Evolutionary conservation across 257 asterid genomes (phyloP).

Genomic region (Solanum pennellii): DNA sequence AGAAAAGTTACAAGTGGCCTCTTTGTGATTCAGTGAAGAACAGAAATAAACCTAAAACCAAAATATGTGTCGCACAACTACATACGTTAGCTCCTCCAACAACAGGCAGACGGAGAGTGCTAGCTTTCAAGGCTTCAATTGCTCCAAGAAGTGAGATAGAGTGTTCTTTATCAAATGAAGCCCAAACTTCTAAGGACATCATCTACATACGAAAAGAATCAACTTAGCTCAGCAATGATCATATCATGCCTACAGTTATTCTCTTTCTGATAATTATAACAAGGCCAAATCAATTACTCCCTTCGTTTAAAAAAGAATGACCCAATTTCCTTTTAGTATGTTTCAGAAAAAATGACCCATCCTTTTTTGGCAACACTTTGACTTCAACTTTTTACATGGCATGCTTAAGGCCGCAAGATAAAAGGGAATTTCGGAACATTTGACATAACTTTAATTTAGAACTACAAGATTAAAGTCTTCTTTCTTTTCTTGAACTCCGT

Average conservation of each 20-base stretch:
- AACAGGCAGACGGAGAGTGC: slow-evolving; percentile 89
- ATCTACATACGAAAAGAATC: slow-evolving; percentile 25
- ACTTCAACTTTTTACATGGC: too few relatives aligned
- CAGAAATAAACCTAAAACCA: not conserved
- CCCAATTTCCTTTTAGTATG: too few relatives aligned
- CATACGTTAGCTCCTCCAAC: slow-evolving; percentile 76
- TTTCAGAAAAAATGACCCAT: too few relatives aligned
- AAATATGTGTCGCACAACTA: not conserved
- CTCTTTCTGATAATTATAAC: not conserved
- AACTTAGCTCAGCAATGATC: slow-evolving; percentile 5
- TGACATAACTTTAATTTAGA: too few relatives aligned
- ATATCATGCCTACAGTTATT: not conserved
- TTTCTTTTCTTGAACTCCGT: too few relatives aligned
- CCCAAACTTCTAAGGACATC: slow-evolving; percentile 59
- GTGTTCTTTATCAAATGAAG: slow-evolving; percentile 62
- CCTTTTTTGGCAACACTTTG: too few relatives aligned
- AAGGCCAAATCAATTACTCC: not conserved
- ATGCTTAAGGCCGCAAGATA: too few relatives aligned
- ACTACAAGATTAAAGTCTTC: too few relatives aligned
- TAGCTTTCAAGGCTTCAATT: slow-evolving; percentile 80
- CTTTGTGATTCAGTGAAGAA: not conserved
- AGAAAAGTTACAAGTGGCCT: not conserved
- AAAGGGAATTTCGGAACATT: too few relatives aligned
- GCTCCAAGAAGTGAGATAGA: slow-evolving; percentile 63
- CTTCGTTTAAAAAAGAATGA: too few relatives aligned